Conservation (phyloP, 2,329 filamentous ascomycete species). For the Epicoccum nigrum region DNA sequence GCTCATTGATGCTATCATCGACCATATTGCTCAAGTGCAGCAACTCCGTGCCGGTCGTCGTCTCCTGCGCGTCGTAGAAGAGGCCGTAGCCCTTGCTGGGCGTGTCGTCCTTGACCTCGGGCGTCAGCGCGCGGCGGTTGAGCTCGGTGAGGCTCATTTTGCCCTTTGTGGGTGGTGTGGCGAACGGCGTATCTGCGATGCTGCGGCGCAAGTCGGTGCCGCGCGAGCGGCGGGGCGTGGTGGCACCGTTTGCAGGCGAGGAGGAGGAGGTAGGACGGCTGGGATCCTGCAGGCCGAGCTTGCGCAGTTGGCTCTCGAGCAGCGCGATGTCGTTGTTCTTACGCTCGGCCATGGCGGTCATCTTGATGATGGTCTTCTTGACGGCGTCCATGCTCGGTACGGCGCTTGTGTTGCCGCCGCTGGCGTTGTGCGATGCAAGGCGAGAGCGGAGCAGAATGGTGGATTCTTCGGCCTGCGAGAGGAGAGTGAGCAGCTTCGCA, state of each 20-base stretch:
- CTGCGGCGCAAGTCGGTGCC: slow-evolving; percentile 22
- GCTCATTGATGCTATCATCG: slow-evolving; percentile 47
- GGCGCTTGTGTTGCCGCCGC: slow-evolving; percentile 51
- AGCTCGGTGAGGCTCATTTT: slow-evolving; percentile 41
- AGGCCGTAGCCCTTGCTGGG: slow-evolving; percentile 43
- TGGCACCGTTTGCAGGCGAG: slow-evolving; percentile 19
- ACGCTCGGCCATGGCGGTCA: slow-evolving; percentile 91
- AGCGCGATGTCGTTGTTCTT: slow-evolving; percentile 90
- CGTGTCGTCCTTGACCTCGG: slow-evolving; percentile 34
- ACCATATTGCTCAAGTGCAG: slow-evolving; percentile 50
- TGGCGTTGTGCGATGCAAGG: slow-evolving; percentile 64
- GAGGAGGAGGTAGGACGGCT: slow-evolving; percentile 35
- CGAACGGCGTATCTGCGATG: slow-evolving; percentile 39
- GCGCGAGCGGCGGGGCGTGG: slow-evolving; percentile 27
- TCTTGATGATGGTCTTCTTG: slow-evolving; percentile 86
- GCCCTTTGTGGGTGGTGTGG: slow-evolving; percentile 46
- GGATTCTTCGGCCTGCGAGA: slow-evolving; percentile 80
- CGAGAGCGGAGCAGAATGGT: slow-evolving; percentile 80
- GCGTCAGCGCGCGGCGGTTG: slow-evolving; percentile 39
- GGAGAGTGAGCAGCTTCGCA: slow-evolving; percentile 72
- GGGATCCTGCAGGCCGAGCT: slow-evolving; percentile 54
- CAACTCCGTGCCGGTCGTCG: slow-evolving; percentile 30
- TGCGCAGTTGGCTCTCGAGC: slow-evolving; percentile 84
- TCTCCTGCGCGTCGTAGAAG: slow-evolving; percentile 43
- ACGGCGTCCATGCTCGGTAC: slow-evolving; percentile 91